These are phyloP conservation scores for Rhododendron ovatum DNA, from an alignment of 148 eudicot genomes.

Conservation along the genomic window DNA sequence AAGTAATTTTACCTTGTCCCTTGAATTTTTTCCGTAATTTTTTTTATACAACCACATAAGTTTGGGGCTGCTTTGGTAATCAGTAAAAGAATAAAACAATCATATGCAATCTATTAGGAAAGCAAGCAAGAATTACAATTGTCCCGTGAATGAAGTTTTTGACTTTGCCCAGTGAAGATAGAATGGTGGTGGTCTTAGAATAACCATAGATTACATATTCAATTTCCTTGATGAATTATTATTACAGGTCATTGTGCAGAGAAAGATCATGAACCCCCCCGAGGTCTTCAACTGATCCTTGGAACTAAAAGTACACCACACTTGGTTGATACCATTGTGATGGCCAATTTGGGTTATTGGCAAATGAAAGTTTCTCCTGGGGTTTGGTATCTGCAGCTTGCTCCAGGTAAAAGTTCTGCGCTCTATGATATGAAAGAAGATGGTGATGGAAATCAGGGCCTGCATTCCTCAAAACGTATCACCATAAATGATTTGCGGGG, in stretches of 20 bases:
- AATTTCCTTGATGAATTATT: conserved; percentile 6
- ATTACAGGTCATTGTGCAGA: conserved; percentile 84
- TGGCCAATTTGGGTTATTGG: conserved; percentile 99
- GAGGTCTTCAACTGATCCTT: conserved; percentile 93
- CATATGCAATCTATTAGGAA: not conserved
- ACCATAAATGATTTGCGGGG: conserved; percentile 79
- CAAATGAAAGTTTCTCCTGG: conserved; percentile 99
- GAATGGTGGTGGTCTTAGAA: not conserved
- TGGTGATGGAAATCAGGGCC: conserved; percentile 44
- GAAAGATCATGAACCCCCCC: conserved; percentile 89
- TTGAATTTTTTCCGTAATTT: too few relatives aligned
- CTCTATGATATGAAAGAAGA: conserved; percentile 74
- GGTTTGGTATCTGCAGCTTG: conserved; percentile 89
- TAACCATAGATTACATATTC: not conserved
- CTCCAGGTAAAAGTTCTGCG: conserved; percentile 96
- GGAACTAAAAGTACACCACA: conserved; percentile 83
- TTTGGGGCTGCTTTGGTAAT: not conserved
- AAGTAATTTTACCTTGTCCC: too few relatives aligned
- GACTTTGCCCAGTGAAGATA: not conserved
- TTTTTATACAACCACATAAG: not conserved
- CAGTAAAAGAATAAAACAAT: not conserved
- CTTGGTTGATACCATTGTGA: conserved; percentile 91
- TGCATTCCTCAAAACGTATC: conserved; percentile 56
- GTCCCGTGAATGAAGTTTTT: not conserved
- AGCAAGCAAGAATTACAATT: not conserved